Conservation (phyloP, 1,139 yeast genomes). For the Kurtzmaniella quercitrusa region DNA sequence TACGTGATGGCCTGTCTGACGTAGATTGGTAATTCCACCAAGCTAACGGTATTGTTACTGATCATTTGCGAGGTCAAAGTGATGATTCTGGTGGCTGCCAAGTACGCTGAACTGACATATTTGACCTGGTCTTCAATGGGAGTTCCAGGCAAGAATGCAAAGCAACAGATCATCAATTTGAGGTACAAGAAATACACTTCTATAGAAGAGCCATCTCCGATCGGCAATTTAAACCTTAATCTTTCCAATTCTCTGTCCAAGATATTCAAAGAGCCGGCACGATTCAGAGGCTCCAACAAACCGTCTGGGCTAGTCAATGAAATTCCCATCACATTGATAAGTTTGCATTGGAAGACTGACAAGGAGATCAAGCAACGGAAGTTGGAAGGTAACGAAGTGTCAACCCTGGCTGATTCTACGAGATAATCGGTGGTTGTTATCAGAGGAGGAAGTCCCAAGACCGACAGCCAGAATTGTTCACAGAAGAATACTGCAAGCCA, state of each 20-base stretch:
- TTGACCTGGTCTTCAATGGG: conserved; percentile 85
- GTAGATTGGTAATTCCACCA: conserved; percentile 83
- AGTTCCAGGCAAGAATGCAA: conserved; percentile 88
- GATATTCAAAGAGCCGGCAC: conserved; percentile 74
- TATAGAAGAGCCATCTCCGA: conserved; percentile 60
- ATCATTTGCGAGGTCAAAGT: conserved; percentile 73
- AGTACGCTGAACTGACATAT: conserved; percentile 77
- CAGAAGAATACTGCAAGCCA: conserved; percentile 88
- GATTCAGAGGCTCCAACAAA: conserved; percentile 73
- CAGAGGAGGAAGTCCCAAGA: conserved; percentile 83
- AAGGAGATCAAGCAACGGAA: conserved; percentile 71
- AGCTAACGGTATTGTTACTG: conserved; percentile 49
- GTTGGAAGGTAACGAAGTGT: conserved; percentile 60
- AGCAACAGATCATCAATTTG: conserved; percentile 78
- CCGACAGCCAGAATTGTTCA: conserved; percentile 89
- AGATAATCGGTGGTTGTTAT: conserved; percentile 75
- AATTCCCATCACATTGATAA: conserved; percentile 83
- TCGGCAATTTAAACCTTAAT: conserved; percentile 56
- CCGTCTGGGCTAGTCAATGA: conserved; percentile 91
- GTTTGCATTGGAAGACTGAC: conserved; percentile 78
- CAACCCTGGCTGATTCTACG: conserved; percentile 73
- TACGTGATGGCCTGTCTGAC: conserved; percentile 81
- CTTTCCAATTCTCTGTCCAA: conserved; percentile 77
- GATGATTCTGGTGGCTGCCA: conserved; percentile 76
- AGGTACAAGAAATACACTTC: conserved; percentile 79